Percentiles rank a stretch among this genome's conserved stretches.
phyloP scores from a whole-genome alignment of 495 filamentous ascomycete genomes.

The Aspergillus egyptiacus region DNA sequence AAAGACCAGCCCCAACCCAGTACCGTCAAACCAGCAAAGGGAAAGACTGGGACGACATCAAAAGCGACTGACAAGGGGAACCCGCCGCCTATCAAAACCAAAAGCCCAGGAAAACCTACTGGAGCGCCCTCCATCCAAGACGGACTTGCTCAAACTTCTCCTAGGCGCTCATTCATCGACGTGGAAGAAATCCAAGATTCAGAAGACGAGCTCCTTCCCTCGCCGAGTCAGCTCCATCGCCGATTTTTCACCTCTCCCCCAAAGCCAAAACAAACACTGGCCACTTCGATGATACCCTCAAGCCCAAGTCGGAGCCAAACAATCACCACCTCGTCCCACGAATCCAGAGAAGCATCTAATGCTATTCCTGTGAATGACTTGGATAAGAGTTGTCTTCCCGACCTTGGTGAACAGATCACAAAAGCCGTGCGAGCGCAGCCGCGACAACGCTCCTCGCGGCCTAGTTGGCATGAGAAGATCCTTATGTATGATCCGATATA shows the following conservation, averaged over 20 bases:
- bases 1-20: constrained; percentile 10
- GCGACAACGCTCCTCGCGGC: constrained; percentile 30
- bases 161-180: constrained; percentile 29
- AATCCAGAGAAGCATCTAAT: neutral
- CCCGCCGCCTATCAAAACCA: neutral
- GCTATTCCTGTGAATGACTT: neutral
- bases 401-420: constrained; percentile 59
- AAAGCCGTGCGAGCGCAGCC: constrained; percentile 54
- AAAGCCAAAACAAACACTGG: constrained; percentile 1
- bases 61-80: neutral
- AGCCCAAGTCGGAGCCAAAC: neutral
- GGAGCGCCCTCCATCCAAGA: neutral
- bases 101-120: neutral
- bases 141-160: too few relatives aligned
- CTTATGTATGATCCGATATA: constrained; percentile 90
- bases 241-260: constrained; percentile 13
- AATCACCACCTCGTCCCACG: neutral
- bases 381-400: constrained; percentile 19
- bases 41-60: neutral
- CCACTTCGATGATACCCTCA: constrained; percentile 2
- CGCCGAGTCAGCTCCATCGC: constrained; percentile 30
- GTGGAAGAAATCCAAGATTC: constrained; percentile 64
- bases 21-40: neutral
- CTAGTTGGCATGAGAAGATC: constrained; percentile 85
- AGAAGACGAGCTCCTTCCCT: constrained; percentile 41